Percentiles rank a stretch among this genome's conserved stretches.
Conservation (phyloP, 2,329 filamentous ascomycete genomes). For the Colletotrichum paranaense region DNA sequence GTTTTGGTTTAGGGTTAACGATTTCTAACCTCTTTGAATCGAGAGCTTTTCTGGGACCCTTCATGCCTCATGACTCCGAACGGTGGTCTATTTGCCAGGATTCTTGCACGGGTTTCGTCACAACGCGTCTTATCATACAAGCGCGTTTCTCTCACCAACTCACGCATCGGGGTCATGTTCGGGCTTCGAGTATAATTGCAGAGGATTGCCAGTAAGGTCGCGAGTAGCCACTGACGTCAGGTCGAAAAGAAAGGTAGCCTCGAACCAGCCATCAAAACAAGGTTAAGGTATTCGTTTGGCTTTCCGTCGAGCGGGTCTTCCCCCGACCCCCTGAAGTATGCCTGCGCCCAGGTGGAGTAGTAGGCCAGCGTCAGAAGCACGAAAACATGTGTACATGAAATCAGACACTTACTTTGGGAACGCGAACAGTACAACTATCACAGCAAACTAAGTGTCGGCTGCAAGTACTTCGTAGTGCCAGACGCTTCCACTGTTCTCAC, state of each 20-base stretch:
- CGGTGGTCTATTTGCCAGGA: no score
- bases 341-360: background rate
- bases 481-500: background rate
- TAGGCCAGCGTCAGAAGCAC: background rate
- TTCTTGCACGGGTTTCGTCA: no score
- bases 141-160: no score
- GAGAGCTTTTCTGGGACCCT: no score
- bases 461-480: background rate
- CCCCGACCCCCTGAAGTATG: background rate
- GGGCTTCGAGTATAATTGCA: no score
- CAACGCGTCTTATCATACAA: no score
- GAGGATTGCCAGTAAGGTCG: no score
- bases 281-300: background rate
- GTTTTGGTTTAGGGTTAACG: no score
- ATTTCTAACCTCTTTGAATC: no score
- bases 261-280: background rate
- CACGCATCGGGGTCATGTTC: no score
- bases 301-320: background rate
- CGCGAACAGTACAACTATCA: background rate
- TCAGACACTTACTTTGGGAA: background rate
- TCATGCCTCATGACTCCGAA: no score
- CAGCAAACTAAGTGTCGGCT: background rate
- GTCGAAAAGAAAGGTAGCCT: background rate
- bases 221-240: no score
- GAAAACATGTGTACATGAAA: background rate